Evolutionary conservation across 192 early-diverging fungal genomes (phyloP).

Genomic region (Funneliformis geosporum): DNA sequence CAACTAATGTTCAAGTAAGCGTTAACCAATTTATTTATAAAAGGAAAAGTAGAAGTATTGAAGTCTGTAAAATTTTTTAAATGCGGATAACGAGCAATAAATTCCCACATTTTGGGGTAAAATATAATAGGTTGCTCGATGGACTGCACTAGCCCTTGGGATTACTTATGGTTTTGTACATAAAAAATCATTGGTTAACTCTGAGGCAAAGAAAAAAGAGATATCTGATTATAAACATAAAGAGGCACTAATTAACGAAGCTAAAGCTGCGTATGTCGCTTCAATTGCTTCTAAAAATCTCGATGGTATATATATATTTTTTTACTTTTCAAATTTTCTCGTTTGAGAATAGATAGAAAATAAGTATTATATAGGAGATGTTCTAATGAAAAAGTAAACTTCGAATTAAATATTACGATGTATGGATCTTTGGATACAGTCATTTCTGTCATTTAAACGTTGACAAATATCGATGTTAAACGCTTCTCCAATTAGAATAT

Average conservation of each 20-base stretch:
- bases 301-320: conserved; percentile 16
- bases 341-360: neutral
- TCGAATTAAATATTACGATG: too few species aligned
- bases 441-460: neutral
- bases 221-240: conserved; percentile 15
- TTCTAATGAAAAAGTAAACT: too few species aligned
- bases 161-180: conserved; percentile 20
- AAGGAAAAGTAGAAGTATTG: neutral
- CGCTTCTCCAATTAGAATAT: neutral
- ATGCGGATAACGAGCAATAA: neutral
- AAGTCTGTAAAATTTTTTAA: neutral
- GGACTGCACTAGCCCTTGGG: conserved; percentile 21
- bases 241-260: conserved; percentile 29
- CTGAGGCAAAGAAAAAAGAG: conserved; percentile 17
- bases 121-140: conserved; percentile 25
- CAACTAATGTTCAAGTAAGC: neutral
- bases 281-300: neutral
- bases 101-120: neutral
- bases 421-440: too few species aligned
- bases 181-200: neutral
- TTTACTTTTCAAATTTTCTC: conserved; percentile 1
- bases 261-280: conserved; percentile 25
- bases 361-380: too few species aligned
- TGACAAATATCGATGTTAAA: neutral
- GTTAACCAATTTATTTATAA: neutral